Percentiles rank a stretch among this genome's conserved stretches.
Conservation (phyloP, 2,329 filamentous ascomycete species). For the Tetracladium maxilliforme region DNA sequence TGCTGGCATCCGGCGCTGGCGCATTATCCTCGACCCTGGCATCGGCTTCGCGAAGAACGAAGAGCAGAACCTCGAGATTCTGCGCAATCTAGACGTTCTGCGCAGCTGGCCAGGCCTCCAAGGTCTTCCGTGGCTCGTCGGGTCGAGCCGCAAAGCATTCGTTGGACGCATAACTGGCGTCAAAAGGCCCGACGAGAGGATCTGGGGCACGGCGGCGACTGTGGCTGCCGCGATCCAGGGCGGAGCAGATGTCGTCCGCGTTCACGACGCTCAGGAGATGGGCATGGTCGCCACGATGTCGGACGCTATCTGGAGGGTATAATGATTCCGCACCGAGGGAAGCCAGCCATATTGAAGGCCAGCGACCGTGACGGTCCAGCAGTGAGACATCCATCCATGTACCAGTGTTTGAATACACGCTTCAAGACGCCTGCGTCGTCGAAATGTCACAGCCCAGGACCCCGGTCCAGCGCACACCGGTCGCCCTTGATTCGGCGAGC, state of each 20-base stretch:
- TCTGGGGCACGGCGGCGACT: constrained; percentile 78
- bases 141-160: constrained; percentile 80
- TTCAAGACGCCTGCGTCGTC: too few species aligned
- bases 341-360: too few species aligned
- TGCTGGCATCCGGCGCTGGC: constrained; percentile 80
- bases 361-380: too few species aligned
- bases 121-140: constrained; percentile 76
- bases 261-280: constrained; percentile 89
- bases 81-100: constrained; percentile 52
- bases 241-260: constrained; percentile 80
- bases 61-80: constrained; percentile 67
- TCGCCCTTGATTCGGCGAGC: too few species aligned
- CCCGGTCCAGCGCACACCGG: too few species aligned
- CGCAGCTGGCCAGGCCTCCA: constrained; percentile 47
- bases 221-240: constrained; percentile 75
- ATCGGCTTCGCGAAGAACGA: constrained; percentile 84
- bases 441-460: too few species aligned
- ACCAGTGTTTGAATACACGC: too few species aligned
- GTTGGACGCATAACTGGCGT: constrained; percentile 73
- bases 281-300: constrained; percentile 69
- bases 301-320: constrained; percentile 70
- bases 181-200: constrained; percentile 50
- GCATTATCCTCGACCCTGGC: constrained; percentile 86
- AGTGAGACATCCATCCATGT: too few species aligned
- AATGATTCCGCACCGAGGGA: too few species aligned